Percentiles rank a stretch among this genome's conserved stretches.
phyloP scores from a whole-genome alignment of 179 eudicot species.

The Patellifolia procumbens region DNA sequence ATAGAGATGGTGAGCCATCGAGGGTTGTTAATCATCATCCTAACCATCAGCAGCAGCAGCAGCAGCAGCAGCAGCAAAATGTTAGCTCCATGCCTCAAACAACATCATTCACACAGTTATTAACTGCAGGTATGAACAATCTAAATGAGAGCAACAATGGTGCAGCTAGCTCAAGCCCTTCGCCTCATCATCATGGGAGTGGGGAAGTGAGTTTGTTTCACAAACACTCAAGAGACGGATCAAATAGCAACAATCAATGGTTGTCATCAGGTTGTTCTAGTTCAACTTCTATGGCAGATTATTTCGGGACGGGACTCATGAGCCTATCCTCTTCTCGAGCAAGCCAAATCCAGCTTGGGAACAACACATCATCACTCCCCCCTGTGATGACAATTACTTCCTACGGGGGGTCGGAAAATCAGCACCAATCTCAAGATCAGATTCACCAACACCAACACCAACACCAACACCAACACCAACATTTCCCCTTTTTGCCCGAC shows the following conservation, averaged over 20 bases:
- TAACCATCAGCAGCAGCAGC: too few species aligned
- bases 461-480: too few species aligned
- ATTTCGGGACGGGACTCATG: conserved; percentile 47
- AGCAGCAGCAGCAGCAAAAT: conserved; percentile 8
- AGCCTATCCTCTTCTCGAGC: conserved; percentile 20
- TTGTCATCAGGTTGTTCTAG: conserved; percentile 30
- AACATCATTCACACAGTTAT: conserved; percentile 75
- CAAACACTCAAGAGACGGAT: conserved; percentile 9
- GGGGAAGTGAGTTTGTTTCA: conserved; percentile 21
- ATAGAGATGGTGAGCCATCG: conserved; percentile 39
- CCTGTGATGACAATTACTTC: conserved; percentile 44
- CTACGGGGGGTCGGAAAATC: conserved; percentile 26
- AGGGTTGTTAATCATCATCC: too few species aligned
- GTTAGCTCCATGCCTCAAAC: conserved; percentile 43
- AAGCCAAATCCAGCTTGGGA: conserved; percentile 41
- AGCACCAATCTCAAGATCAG: conserved; percentile 22
- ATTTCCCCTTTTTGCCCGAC: conserved; percentile 52
- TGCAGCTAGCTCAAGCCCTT: conserved; percentile 29
- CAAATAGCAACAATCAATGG: conserved; percentile 25
- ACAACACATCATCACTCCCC: conserved; percentile 27
- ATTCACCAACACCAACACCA: conserved; percentile 28
- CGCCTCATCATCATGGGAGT: background rate
- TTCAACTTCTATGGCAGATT: conserved; percentile 56
- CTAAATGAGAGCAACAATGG: conserved; percentile 16
- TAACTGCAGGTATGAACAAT: conserved; percentile 56